Percentiles rank a stretch among this genome's conserved stretches.
phyloP scores from a whole-genome alignment of 257 asterid species.

The Gentiana dahurica region DNA sequence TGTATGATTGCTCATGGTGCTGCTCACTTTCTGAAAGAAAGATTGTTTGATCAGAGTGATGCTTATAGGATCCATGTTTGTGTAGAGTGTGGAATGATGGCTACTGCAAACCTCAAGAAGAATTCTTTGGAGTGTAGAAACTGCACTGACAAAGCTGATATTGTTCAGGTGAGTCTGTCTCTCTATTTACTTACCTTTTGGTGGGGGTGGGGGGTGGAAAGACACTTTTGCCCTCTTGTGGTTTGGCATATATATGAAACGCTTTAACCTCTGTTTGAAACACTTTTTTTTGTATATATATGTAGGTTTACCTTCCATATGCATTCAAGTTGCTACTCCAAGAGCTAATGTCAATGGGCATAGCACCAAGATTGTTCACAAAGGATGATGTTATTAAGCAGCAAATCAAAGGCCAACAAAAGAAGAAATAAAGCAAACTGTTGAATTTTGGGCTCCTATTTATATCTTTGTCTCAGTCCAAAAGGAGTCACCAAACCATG shows the following conservation, averaged over 20 bases:
- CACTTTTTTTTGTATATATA: too few species aligned
- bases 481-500: too few species aligned
- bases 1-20: slow-evolving; percentile 27
- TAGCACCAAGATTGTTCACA: too few species aligned
- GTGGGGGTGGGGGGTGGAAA: too few species aligned
- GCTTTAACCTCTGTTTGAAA: too few species aligned
- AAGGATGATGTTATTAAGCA: slow-evolving; percentile 16
- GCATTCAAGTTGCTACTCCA: slow-evolving; percentile 15
- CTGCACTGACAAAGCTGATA: slow-evolving; percentile 15
- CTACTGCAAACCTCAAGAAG: slow-evolving; percentile 11
- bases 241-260: neutral
- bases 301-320: slow-evolving; percentile 15
- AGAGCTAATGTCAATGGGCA: slow-evolving; percentile 10
- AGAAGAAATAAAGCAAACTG: slow-evolving; percentile 8
- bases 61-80: slow-evolving; percentile 19
- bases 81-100: slow-evolving; percentile 12
- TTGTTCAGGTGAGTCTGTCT: slow-evolving; percentile 10
- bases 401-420: slow-evolving; percentile 43
- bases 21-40: slow-evolving; percentile 21
- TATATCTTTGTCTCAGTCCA: too few species aligned
- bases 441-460: too few species aligned
- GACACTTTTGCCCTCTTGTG: neutral
- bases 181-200: neutral
- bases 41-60: slow-evolving; percentile 22
- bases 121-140: slow-evolving; percentile 15